Evolutionary conservation across 352 stramenopile species (phyloP), one percentile per base, ranked within the genome.

Genomic region (Phytophthora sp.): DNA sequence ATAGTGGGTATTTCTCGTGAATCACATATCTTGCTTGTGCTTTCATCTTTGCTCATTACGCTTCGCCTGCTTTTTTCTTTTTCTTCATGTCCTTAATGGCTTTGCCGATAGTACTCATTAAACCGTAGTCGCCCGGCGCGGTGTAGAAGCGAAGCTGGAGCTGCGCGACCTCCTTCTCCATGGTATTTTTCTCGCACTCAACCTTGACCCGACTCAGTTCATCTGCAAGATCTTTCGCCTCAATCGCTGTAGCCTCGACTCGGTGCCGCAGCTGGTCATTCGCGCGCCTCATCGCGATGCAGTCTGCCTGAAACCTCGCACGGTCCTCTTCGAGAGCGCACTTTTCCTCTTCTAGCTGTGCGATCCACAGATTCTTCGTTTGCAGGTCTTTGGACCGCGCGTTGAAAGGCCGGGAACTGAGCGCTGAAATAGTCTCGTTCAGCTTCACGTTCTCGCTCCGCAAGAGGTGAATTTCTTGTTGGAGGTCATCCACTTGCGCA

Each of bases 81-180:
- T 53, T 56, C 18, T 79, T 80, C 68, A 89, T 79, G 13, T 74
- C 61, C 23, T 85, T 86, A 1, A 89, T 69, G 0, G 77, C 80
- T 33, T 76, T 72, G 1, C 79, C 84, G 9, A 92, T 49, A 0
- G 80, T 76, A 16, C 69, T 66, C 68, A 90, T 78, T 21, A 89
- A 57, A 16, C 47, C n/a, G 15, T 89, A 75, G 53, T 87, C 75
- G 0, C 66, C 66, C 0, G 66, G 68, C 11, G 55, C 50, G 12
- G 76, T 64, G 54, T 86, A 87, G 30, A 88, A 90, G 13, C 82
- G 73, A 13, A 92, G 61, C 50, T 89, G 73, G 9, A 90, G 69
- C 56, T 79, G 57, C 1, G 78, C 73, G 4, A 92, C 68, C 23
- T 90, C 76, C 21, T 71, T 76, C n/a, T 81, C 75, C 63, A 81